phyloP scores from a whole-genome alignment of 164 flowering plant species.

The Paratinospora sagittata region DNA sequence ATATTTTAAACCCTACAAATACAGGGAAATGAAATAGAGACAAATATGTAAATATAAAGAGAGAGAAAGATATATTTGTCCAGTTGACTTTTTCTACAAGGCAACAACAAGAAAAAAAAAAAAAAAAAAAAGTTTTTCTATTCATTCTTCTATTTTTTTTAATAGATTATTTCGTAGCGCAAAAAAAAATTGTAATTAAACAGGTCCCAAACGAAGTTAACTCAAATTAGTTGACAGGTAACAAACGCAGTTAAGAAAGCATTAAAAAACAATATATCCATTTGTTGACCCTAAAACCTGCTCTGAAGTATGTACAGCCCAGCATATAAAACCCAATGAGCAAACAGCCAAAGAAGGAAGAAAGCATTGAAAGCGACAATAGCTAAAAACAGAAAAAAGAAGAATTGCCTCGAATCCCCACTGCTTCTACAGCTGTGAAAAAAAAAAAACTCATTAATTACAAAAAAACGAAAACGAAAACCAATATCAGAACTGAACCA shows the following conservation, averaged over 20 bases:
- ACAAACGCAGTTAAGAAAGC: not conserved
- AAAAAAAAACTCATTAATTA: not conserved
- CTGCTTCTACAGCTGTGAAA: slow-evolving; percentile 2
- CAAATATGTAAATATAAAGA: not conserved
- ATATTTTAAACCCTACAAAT: no score
- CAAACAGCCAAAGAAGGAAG: not conserved
- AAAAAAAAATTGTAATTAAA: not conserved
- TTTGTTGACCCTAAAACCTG: not conserved
- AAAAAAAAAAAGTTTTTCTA: not conserved
- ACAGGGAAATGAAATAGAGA: not conserved
- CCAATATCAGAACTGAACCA: slow-evolving; percentile 4
- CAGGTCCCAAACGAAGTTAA: not conserved
- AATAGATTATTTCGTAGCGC: not conserved
- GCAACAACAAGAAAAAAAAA: not conserved
- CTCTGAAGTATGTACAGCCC: not conserved
- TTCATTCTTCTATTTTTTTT: not conserved
- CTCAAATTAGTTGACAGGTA: not conserved
- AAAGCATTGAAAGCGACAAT: slow-evolving; percentile 6
- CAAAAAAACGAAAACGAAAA: no score
- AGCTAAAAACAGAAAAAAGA: slow-evolving; percentile 2
- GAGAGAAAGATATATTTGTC: not conserved
- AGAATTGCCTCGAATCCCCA: not conserved
- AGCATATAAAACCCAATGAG: not conserved
- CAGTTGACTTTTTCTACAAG: not conserved
- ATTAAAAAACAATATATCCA: not conserved